A percentile compares a stretch with the other conserved stretches of the same genome.
Conservation (phyloP, 331 rosid species). For the Acacia pycnantha region DNA sequence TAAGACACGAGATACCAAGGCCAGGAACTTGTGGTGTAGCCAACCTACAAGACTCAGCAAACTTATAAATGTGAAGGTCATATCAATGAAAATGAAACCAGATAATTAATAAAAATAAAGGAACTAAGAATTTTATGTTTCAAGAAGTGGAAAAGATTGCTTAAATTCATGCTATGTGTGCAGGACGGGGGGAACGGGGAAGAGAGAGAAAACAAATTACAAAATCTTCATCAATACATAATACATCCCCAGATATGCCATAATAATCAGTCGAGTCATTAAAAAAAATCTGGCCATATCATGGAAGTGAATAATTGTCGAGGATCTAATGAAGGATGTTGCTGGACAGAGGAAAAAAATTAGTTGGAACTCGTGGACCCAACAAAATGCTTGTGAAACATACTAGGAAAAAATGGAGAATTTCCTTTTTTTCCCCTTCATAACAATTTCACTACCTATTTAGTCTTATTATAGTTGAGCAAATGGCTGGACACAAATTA, state of each 20-base stretch:
- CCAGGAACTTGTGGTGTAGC: neutral
- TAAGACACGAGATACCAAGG: neutral
- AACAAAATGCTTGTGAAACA: neutral
- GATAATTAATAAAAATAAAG: neutral
- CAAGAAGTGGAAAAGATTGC: neutral
- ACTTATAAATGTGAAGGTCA: neutral
- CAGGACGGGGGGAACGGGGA: neutral
- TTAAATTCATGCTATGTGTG: neutral
- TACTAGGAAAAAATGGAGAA: conserved; percentile 13
- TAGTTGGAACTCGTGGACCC: neutral
- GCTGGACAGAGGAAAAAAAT: neutral
- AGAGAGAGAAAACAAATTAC: neutral
- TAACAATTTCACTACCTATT: neutral
- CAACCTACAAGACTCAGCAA: neutral
- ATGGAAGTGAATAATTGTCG: neutral
- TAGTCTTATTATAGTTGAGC: neutral
- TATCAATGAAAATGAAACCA: conserved; percentile 5
- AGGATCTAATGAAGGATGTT: neutral
- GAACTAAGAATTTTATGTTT: neutral
- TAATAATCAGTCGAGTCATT: neutral
- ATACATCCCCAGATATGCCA: neutral
- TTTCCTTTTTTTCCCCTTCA: neutral
- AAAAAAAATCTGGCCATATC: neutral
- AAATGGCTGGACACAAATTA: neutral
- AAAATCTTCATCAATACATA: neutral